Conservation (phyloP, 176 grass and related monocot genomes). For the Oryza punctata region DNA sequence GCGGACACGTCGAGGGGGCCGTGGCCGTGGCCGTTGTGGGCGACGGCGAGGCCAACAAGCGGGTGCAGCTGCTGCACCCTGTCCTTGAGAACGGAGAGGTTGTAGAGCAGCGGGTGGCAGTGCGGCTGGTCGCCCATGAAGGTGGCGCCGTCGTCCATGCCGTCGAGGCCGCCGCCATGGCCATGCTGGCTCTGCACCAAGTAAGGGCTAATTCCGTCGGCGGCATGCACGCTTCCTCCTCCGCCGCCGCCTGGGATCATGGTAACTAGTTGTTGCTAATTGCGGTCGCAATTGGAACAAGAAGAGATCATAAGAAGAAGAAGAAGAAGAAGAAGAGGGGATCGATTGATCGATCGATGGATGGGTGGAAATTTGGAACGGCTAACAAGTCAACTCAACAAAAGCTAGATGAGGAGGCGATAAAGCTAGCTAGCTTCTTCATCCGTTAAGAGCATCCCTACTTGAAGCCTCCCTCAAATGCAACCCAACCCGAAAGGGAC, state of each 20-base stretch:
- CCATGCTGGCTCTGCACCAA: slow-evolving; percentile 49
- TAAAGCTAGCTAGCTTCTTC: no score
- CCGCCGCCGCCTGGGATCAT: slow-evolving; percentile 34
- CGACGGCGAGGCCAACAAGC: slow-evolving; percentile 53
- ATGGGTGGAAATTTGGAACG: slow-evolving; percentile 11
- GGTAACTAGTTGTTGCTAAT: no score
- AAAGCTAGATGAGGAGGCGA: neutral
- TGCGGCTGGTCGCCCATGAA: slow-evolving; percentile 19
- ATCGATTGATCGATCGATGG: neutral
- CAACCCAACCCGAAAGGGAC: slow-evolving; percentile 51
- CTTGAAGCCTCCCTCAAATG: slow-evolving; percentile 82
- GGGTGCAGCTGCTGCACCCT: slow-evolving; percentile 82
- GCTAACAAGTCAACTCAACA: neutral
- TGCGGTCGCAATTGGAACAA: neutral
- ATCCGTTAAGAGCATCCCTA: slow-evolving; percentile 64
- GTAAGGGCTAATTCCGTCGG: slow-evolving; percentile 43
- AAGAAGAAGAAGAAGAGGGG: no score
- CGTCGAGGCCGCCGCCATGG: slow-evolving; percentile 32
- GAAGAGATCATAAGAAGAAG: no score
- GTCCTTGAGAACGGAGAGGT: slow-evolving; percentile 62
- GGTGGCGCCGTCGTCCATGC: slow-evolving; percentile 3
- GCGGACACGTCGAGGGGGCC: slow-evolving; percentile 32
- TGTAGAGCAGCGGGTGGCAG: slow-evolving; percentile 58
- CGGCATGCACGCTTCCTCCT: neutral
- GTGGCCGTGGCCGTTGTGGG: slow-evolving; percentile 26